Conservation (phyloP, 345 rosid species). For the Schrenkiella parvula region DNA sequence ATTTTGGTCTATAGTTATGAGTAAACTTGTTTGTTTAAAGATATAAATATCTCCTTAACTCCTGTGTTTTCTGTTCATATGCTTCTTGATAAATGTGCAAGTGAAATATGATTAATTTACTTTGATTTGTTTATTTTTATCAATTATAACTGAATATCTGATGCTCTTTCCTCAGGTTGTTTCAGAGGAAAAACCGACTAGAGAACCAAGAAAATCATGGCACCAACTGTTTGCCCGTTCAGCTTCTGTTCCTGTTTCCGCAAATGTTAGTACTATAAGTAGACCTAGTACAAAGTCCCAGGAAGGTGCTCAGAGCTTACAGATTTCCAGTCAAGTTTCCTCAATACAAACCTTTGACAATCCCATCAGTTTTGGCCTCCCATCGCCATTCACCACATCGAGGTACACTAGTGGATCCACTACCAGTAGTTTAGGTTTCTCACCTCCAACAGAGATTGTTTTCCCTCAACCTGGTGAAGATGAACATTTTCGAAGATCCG, state of each 20-base stretch:
- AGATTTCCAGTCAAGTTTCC: conserved; percentile 39
- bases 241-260: conserved; percentile 44
- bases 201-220: conserved; percentile 85
- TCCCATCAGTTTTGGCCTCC: conserved; percentile 78
- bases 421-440: conserved; percentile 62
- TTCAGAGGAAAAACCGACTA: conserved; percentile 46
- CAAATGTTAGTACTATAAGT: conserved; percentile 59
- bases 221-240: conserved; percentile 85
- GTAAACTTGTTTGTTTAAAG: not conserved
- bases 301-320: conserved; percentile 54
- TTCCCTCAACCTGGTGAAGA: conserved; percentile 48
- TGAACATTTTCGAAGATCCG: conserved; percentile 83
- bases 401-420: conserved; percentile 41
- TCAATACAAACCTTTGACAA: conserved; percentile 63
- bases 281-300: conserved; percentile 55
- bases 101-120: too few relatives aligned
- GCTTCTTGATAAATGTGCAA: too few relatives aligned
- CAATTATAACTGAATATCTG: not conserved
- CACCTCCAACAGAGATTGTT: conserved; percentile 51
- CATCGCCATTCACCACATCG: conserved; percentile 59
- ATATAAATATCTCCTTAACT: too few relatives aligned
- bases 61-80: not conserved
- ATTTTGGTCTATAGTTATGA: too few relatives aligned
- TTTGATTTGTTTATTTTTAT: too few relatives aligned
- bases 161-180: conserved; percentile 48